Percentiles rank a stretch among this genome's conserved stretches.
These are phyloP conservation scores for Erysimum pusillum DNA, from an alignment of 441 rosid species.

Conservation along the genomic window DNA sequence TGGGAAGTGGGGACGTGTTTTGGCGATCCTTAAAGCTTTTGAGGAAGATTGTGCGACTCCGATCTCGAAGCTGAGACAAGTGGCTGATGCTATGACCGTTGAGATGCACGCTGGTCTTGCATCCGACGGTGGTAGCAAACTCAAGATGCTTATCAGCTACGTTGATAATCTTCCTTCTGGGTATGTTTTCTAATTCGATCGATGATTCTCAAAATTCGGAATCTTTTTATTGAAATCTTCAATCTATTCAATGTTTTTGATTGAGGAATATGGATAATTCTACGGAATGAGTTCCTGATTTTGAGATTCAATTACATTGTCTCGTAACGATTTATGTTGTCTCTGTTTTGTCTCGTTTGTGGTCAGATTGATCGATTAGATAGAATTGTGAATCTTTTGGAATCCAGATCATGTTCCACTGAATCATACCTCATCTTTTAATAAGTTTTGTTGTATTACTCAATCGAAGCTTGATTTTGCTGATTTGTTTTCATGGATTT, in stretches of 20 bases:
- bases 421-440: not conserved
- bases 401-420: conserved; percentile 26
- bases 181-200: conserved; percentile 40
- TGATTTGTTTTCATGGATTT: not conserved
- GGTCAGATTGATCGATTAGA: conserved; percentile 1
- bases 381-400: not conserved
- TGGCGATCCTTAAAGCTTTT: conserved; percentile 61
- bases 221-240: not conserved
- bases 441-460: not conserved
- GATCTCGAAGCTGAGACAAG: conserved; percentile 52
- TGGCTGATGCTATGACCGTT: conserved; percentile 72
- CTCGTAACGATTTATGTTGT: not conserved
- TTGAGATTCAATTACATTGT: not conserved
- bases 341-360: not conserved
- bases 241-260: not conserved
- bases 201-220: not conserved
- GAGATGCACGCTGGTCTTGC: conserved; percentile 83
- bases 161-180: conserved; percentile 76
- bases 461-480: not conserved
- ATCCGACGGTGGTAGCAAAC: conserved; percentile 73
- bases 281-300: not conserved
- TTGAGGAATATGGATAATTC: no score
- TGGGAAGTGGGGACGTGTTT: conserved; percentile 60
- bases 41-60: conserved; percentile 69
- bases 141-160: conserved; percentile 72